Evolutionary conservation across 2,329 filamentous ascomycete genomes (phyloP), one percentile per base, ranked within the genome.

Genomic region (Sphaerulina populicola): DNA sequence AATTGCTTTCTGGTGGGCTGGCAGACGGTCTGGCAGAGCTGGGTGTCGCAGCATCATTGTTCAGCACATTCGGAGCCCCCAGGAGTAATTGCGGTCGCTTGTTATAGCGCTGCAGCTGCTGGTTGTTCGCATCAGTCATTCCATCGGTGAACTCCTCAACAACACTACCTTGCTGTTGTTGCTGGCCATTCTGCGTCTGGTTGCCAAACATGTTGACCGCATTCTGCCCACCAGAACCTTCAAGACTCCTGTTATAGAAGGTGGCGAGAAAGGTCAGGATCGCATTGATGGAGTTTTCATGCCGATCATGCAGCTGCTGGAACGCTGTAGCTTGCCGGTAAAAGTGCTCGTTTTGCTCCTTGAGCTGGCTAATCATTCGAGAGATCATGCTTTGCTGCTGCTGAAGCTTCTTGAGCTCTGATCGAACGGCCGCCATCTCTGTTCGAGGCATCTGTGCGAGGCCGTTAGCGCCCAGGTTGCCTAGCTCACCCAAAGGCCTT

Each of bases 211-310:
- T 84, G 60, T 94, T 90, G 50, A 86, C 82, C 38, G 97, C 79
- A 54, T 87, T 91, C 64, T 87, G 81, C 1, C 80, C 76, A 14
- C 80, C 83, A 61, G 91, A 85, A 33, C 90, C 88, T 66, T 96
- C 90, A 44, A 98, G 72, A 57, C 88, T 94, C 64, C 94, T 85
- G 57, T 94, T 86, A 71, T 97, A 98, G 38, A 98, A 91, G 10
- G 94, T 97, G 41, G 91, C 93, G 15, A 98, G 77, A 68, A 98
- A 97, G 44, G 90, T 94, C 38, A 98, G 77, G 56, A 98, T 97
- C n/a, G 91, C 91, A 64, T 96, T 97, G 70, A 98, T 97, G 0
- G 91, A 96, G 66, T 91, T 95, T 66, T 98, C 93, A 64, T 98
- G 93, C n/a, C 93, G 83, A 60, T 91, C 89, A 64, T 97, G 91